These are phyloP conservation scores for Thelonectria blattea DNA, from an alignment of 2,329 filamentous ascomycete species.

Conservation along the genomic window DNA sequence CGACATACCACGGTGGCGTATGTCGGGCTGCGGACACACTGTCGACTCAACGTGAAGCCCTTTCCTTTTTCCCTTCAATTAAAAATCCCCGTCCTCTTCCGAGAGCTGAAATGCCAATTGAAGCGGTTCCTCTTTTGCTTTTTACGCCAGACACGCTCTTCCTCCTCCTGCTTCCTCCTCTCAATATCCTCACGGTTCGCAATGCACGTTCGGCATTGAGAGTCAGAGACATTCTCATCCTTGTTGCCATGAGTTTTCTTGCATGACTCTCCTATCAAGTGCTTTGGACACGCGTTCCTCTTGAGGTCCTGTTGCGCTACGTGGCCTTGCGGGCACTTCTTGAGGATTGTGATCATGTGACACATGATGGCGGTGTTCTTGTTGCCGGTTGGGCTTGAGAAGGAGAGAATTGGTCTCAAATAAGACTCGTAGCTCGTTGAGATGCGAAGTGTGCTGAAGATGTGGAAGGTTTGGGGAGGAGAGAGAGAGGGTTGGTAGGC, in stretches of 20 bases:
- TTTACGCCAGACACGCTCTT: background rate
- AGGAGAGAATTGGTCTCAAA: background rate
- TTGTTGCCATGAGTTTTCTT: background rate
- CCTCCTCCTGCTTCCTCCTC: background rate
- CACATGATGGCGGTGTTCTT: background rate
- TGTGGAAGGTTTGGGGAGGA: background rate
- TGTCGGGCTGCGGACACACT: background rate
- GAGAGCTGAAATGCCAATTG: background rate
- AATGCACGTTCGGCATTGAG: background rate
- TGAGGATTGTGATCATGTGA: background rate
- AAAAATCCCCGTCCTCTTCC: background rate
- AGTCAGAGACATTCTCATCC: background rate
- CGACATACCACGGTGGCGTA: background rate
- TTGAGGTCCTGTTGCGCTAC: background rate
- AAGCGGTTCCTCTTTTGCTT: background rate
- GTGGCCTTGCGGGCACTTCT: background rate
- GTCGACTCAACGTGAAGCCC: background rate
- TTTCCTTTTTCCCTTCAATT: background rate
- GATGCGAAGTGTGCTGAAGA: no score
- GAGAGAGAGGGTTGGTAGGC: background rate
- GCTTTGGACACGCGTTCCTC: background rate
- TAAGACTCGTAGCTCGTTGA: no score
- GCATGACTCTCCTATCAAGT: no score
- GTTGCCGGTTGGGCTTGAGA: background rate
- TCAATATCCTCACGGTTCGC: background rate